These are phyloP conservation scores for Babesia sp. DNA, from an alignment of 169 alveolate species.

Conservation along the genomic window DNA sequence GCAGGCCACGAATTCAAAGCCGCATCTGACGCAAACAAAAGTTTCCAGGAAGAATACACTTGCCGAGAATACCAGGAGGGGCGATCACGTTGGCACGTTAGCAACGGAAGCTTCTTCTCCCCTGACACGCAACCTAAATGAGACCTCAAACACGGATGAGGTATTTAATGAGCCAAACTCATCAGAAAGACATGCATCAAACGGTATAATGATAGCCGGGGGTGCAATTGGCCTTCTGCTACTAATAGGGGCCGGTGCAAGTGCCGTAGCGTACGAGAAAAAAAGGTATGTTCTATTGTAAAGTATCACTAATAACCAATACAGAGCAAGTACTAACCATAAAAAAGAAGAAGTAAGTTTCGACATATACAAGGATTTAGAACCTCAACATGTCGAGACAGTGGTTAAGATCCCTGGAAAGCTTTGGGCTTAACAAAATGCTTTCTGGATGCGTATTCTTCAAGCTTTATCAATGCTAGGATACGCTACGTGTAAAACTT, in stretches of 20 bases:
- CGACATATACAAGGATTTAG: neutral
- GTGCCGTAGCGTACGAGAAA: neutral
- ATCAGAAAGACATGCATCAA: neutral
- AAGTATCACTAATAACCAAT: neutral
- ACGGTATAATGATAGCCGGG: slow-evolving; percentile 4
- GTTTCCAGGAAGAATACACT: no score
- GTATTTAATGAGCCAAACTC: neutral
- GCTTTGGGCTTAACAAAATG: neutral
- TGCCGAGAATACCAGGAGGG: no score
- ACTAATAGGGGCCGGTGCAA: neutral
- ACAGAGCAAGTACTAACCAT: neutral
- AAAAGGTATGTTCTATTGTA: neutral
- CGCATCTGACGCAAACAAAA: no score
- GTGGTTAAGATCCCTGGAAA: neutral
- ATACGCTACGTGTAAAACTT: no score
- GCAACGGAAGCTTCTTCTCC: neutral
- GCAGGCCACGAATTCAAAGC: no score
- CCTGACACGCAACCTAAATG: neutral
- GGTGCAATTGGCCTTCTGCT: neutral
- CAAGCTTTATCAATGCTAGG: neutral
- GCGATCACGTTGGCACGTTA: no score
- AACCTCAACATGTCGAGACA: neutral
- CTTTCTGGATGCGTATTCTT: no score
- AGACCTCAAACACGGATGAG: neutral
- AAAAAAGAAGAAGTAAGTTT: neutral